Evolutionary conservation across 805 yeast genomes (phyloP).

Genomic region (Cyberlindnera bimundalis): DNA sequence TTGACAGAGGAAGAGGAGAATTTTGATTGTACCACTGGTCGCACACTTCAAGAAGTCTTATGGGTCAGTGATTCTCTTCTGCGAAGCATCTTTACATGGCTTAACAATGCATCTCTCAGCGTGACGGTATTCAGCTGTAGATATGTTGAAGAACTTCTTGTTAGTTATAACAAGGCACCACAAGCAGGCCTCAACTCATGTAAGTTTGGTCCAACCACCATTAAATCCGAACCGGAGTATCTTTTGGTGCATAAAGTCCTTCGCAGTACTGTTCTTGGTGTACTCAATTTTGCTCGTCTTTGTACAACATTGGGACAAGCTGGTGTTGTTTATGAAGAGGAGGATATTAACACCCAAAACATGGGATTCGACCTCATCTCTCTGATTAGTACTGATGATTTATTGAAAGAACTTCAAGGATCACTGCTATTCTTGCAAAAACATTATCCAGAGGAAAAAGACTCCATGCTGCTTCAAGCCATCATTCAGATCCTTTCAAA

Average conservation of each 20-base stretch:
- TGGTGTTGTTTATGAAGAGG: slow-evolving; percentile 70
- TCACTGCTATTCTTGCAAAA: slow-evolving; percentile 33
- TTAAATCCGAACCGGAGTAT: slow-evolving; percentile 3
- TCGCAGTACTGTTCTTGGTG: slow-evolving; percentile 47
- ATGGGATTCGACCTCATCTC: slow-evolving; percentile 50
- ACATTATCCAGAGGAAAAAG: slow-evolving; percentile 19
- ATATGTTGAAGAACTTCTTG: slow-evolving; percentile 60
- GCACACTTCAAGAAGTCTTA: slow-evolving; percentile 39
- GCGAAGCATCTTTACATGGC: slow-evolving; percentile 64
- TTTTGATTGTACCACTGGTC: slow-evolving; percentile 42
- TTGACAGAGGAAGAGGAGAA: slow-evolving; percentile 41
- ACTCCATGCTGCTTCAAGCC: slow-evolving; percentile 20
- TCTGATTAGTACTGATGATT: slow-evolving; percentile 21
- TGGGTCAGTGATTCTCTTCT: slow-evolving; percentile 53
- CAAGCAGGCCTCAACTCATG: slow-evolving; percentile 13
- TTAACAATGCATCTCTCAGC: slow-evolving; percentile 68
- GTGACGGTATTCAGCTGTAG: slow-evolving; percentile 75
- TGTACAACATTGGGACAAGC: slow-evolving; percentile 44
- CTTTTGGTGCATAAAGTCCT: slow-evolving; percentile 47
- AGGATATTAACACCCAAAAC: slow-evolving; percentile 63
- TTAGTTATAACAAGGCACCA: slow-evolving; percentile 33
- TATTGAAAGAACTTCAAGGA: slow-evolving; percentile 29
- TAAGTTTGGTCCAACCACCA: slow-evolving; percentile 3
- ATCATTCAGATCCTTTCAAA: slow-evolving; percentile 21
- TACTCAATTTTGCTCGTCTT: slow-evolving; percentile 51